phyloP scores from a whole-genome alignment of 192 early-diverging fungal species.

The Coemansia reversa region DNA sequence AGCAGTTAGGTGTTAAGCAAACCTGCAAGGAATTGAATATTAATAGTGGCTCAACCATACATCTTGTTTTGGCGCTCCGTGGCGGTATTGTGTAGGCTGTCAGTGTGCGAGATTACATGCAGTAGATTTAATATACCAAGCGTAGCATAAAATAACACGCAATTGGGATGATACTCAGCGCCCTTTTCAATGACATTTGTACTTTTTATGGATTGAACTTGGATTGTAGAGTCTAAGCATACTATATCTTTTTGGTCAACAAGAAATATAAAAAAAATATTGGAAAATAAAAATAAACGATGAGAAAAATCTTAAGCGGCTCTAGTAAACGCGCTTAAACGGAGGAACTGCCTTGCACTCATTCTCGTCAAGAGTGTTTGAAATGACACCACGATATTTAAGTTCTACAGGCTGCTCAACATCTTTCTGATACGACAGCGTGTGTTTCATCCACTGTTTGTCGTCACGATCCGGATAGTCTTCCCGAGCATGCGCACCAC shows the following conservation, averaged over 20 bases:
- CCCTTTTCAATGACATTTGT: background rate
- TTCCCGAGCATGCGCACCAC: constrained; percentile 97
- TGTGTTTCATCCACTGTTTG: constrained; percentile 98
- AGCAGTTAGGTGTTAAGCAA: constrained; percentile 88
- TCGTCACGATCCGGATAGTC: constrained; percentile 91
- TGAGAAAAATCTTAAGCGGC: constrained; percentile 1
- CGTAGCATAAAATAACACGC: background rate
- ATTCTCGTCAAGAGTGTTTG: constrained; percentile 82
- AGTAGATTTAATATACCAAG: background rate
- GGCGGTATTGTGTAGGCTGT: constrained; percentile 60
- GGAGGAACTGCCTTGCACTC: constrained; percentile 93
- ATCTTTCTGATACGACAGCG: constrained; percentile 89
- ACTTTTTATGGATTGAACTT: background rate
- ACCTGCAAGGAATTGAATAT: constrained; percentile 67
- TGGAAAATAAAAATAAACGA: constrained; percentile 2
- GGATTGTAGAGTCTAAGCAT: background rate
- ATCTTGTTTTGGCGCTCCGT: constrained; percentile 93
- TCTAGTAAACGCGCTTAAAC: constrained; percentile 81
- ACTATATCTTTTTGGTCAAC: background rate
- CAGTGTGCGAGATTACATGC: background rate
- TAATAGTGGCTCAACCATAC: constrained; percentile 78
- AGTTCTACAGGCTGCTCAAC: constrained; percentile 73
- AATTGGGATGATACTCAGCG: background rate
- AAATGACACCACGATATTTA: constrained; percentile 79
- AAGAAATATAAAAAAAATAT: constrained; percentile 1